Conservation (phyloP, 176 grass and related monocot genomes). For the Oryza punctata region DNA sequence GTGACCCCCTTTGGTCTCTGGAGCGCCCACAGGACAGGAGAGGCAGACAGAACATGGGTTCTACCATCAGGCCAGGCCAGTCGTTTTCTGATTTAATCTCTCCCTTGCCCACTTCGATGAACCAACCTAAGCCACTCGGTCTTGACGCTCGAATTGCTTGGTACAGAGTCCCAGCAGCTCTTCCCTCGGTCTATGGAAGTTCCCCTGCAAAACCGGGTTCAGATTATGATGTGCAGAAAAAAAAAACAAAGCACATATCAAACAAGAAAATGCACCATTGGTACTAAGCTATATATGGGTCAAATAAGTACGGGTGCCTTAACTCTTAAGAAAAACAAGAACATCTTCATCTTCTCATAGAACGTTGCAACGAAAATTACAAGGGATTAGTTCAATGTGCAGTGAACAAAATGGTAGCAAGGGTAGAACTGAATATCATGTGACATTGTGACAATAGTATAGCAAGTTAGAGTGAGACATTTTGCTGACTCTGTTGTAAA, state of each 20-base stretch:
- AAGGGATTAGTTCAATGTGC: background rate
- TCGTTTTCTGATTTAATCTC: background rate
- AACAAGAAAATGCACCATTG: background rate
- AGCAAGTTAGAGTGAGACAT: background rate
- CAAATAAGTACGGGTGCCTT: background rate
- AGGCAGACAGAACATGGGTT: background rate
- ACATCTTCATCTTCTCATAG: background rate
- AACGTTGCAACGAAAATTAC: background rate
- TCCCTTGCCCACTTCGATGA: background rate
- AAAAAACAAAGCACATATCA: background rate
- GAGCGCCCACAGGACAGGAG: background rate
- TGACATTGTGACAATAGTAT: background rate
- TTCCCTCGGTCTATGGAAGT: slow-evolving; percentile 9
- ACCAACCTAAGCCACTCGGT: background rate
- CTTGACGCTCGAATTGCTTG: background rate
- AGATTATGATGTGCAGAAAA: background rate
- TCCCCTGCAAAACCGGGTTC: background rate
- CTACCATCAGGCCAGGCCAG: slow-evolving; percentile 3
- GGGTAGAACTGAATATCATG: background rate
- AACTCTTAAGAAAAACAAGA: background rate
- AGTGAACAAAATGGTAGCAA: no score
- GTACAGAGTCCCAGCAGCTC: background rate
- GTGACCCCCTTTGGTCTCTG: background rate
- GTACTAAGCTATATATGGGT: background rate
- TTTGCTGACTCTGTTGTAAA: background rate